phyloP scores from a whole-genome alignment of 257 asterid species.

The Petrea volubilis region DNA sequence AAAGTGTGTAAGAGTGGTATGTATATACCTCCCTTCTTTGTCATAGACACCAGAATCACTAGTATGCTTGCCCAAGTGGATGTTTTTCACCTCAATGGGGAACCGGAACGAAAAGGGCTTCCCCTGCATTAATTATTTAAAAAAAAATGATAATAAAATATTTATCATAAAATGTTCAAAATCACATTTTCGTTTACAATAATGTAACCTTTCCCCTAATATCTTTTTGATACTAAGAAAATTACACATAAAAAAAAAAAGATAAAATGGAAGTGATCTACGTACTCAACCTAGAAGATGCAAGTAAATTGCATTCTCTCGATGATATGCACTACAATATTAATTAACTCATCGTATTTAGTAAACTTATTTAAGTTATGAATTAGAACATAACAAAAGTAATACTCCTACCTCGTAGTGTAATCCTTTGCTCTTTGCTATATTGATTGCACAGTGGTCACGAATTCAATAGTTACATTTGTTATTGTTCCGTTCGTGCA shows the following conservation, averaged over 20 bases:
- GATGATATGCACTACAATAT: background rate
- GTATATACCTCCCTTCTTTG: constrained; percentile 88
- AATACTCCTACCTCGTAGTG: background rate
- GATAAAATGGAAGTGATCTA: background rate
- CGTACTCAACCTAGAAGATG: background rate
- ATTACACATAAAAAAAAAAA: background rate
- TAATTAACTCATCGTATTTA: background rate
- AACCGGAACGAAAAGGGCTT: constrained; percentile 49
- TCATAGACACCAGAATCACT: constrained; percentile 84
- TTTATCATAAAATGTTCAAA: background rate
- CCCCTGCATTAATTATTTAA: constrained; percentile 49
- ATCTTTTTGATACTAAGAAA: background rate
- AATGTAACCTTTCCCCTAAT: background rate
- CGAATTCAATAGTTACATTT: background rate
- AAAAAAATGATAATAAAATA: background rate
- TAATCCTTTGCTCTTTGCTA: background rate
- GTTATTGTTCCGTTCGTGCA: background rate
- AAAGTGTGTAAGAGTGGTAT: background rate
- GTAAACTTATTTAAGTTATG: background rate
- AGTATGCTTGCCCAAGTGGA: constrained; percentile 57
- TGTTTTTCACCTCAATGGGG: constrained; percentile 78
- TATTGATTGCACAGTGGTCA: background rate
- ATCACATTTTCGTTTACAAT: background rate
- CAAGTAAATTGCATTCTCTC: background rate
- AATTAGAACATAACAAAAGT: background rate